phyloP scores from a whole-genome alignment of 768 basidiomycete species.

The Lentinula guzmanii region DNA sequence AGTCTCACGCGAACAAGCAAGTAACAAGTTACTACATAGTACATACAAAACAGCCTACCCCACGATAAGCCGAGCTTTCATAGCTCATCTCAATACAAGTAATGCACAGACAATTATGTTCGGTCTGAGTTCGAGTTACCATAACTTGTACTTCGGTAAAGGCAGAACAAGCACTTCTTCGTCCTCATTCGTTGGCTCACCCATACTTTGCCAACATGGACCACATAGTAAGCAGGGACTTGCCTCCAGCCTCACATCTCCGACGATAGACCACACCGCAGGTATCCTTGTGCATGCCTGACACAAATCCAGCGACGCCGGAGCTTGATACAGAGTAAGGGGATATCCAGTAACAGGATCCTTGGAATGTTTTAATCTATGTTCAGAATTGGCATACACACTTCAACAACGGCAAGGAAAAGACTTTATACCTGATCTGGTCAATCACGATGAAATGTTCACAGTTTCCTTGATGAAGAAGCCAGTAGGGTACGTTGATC shows the following conservation, averaged over 20 bases:
- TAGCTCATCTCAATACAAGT: too few species aligned
- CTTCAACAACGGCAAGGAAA: background rate
- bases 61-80: too few species aligned
- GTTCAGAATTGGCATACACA: background rate
- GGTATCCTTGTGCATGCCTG: conserved; percentile 67
- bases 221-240: conserved; percentile 71
- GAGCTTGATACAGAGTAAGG: conserved; percentile 59
- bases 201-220: conserved; percentile 72
- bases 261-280: conserved; percentile 59
- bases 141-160: conserved; percentile 38
- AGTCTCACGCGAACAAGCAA: too few species aligned
- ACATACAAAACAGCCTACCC: too few species aligned
- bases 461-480: conserved; percentile 76
- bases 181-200: conserved; percentile 37
- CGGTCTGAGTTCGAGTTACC: conserved; percentile 19
- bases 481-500: conserved; percentile 74
- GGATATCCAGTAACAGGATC: conserved; percentile 62
- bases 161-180: conserved; percentile 41
- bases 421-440: conserved; percentile 52
- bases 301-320: conserved; percentile 56
- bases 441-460: conserved; percentile 75
- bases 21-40: too few species aligned
- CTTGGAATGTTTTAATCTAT: conserved; percentile 51
- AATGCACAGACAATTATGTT: background rate
- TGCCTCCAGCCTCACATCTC: conserved; percentile 71